phyloP scores from a whole-genome alignment of 176 grass and related monocot species.

The Rhipidocladum racemiflorum region DNA sequence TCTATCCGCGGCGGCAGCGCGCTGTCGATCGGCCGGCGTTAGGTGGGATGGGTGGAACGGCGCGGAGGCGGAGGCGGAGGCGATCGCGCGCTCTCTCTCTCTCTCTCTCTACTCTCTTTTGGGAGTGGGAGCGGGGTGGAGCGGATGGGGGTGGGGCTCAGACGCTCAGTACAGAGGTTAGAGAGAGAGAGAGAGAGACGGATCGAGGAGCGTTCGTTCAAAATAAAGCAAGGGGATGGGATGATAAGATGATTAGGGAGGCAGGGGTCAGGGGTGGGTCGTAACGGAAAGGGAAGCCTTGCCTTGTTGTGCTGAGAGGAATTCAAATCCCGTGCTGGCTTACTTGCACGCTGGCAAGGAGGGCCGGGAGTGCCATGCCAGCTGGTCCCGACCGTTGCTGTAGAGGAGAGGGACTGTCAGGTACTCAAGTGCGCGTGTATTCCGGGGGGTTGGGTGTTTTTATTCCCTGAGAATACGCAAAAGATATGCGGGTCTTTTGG shows the following conservation, averaged over 20 bases:
- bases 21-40: background rate
- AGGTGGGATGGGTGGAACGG: slow-evolving; percentile 10
- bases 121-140: background rate
- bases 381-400: slow-evolving; percentile 40
- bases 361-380: background rate
- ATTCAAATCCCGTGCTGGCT: slow-evolving; percentile 38
- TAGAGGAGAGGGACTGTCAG: too few relatives aligned
- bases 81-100: background rate
- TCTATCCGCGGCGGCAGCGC: background rate
- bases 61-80: background rate
- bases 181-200: slow-evolving; percentile 6
- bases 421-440: too few relatives aligned
- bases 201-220: slow-evolving; percentile 23
- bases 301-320: background rate
- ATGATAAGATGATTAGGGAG: slow-evolving; percentile 26
- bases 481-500: background rate
- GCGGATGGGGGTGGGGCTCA: background rate
- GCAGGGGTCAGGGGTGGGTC: too few relatives aligned
- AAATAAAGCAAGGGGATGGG: slow-evolving; percentile 2
- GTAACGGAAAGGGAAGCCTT: slow-evolving; percentile 35
- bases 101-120: background rate
- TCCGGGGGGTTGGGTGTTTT: too few relatives aligned
- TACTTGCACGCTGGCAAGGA: too few relatives aligned
- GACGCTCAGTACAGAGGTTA: too few relatives aligned
- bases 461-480: too few relatives aligned